Evolutionary conservation across 805 yeast genomes (phyloP).

Genomic region (Cyberlindnera maclurae): DNA sequence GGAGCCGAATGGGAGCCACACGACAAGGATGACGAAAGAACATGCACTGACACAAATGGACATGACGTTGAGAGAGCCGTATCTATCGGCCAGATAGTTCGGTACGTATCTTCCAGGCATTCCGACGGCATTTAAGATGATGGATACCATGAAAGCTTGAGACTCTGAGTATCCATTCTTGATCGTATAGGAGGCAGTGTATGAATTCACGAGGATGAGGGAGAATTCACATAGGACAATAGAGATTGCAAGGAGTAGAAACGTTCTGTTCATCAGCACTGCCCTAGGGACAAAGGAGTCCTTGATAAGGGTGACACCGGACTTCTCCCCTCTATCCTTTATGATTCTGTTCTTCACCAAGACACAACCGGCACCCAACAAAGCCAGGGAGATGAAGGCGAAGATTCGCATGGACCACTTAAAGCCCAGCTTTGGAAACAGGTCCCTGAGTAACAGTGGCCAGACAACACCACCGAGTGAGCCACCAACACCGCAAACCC

Average conservation of each 20-base stretch:
- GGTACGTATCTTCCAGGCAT: conserved; percentile 36
- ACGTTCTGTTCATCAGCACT: conserved; percentile 9
- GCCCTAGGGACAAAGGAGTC: conserved; percentile 12
- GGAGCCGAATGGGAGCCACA: conserved; percentile 64
- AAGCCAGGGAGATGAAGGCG: conserved; percentile 31
- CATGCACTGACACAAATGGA: conserved; percentile 35
- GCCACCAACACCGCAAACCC: conserved; percentile 39
- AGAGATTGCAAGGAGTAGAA: conserved; percentile 38
- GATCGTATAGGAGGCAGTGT: conserved; percentile 42
- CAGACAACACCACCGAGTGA: conserved; percentile 41
- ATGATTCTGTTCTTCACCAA: conserved; percentile 31
- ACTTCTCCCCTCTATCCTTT: conserved; percentile 3
- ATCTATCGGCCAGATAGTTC: conserved; percentile 34
- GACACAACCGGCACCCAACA: conserved; percentile 25
- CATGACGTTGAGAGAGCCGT: conserved; percentile 30
- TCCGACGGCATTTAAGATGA: conserved; percentile 35
- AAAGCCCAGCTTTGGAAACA: conserved; percentile 36
- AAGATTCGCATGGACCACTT: conserved; percentile 44
- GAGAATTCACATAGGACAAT: conserved; percentile 21
- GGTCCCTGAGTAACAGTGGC: conserved; percentile 34
- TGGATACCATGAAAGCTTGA: conserved; percentile 37
- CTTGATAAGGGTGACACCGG: neutral
- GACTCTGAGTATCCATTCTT: conserved; percentile 34
- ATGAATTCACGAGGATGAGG: conserved; percentile 40
- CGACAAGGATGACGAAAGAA: conserved; percentile 38